A percentile compares a stretch with the other conserved stretches of the same genome.
phyloP scores from a whole-genome alignment of 495 filamentous ascomycete genomes.

The Lepidopterella palustris region DNA sequence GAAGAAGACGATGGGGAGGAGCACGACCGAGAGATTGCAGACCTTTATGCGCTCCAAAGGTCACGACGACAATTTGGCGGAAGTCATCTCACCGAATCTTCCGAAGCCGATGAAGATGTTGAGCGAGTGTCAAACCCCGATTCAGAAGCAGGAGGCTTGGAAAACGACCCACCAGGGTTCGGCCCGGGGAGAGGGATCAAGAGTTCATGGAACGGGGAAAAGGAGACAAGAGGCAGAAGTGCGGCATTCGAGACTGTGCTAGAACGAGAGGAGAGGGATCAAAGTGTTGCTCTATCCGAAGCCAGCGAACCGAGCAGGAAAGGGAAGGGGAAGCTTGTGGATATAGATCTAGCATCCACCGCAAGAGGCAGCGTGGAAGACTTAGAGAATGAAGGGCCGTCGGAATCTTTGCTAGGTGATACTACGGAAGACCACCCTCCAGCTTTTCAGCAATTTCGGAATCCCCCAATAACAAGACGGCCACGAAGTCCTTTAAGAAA shows the following conservation, averaged over 20 bases:
- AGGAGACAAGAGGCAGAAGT: slow-evolving; percentile 29
- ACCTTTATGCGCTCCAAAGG: slow-evolving; percentile 83
- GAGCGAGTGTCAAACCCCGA: slow-evolving; percentile 26
- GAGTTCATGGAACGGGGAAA: slow-evolving; percentile 52
- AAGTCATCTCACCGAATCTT: slow-evolving; percentile 70
- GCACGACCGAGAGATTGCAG: slow-evolving; percentile 83
- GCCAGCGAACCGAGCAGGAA: slow-evolving; percentile 46
- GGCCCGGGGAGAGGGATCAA: slow-evolving; percentile 49
- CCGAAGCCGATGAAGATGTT: slow-evolving; percentile 65
- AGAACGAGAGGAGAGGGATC: slow-evolving; percentile 34
- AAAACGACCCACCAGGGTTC: slow-evolving; percentile 22
- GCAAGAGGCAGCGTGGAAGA: slow-evolving; percentile 39
- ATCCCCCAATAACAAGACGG: slow-evolving; percentile 36
- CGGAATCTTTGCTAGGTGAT: slow-evolving; percentile 46
- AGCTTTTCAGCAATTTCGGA: slow-evolving; percentile 76
- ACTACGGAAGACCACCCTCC: slow-evolving; percentile 70
- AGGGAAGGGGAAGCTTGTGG: slow-evolving; percentile 68
- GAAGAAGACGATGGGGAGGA: slow-evolving; percentile 90
- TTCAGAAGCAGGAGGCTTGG: slow-evolving; percentile 26
- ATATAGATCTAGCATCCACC: slow-evolving; percentile 76
- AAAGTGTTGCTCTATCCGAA: slow-evolving; percentile 30
- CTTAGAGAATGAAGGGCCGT: slow-evolving; percentile 41
- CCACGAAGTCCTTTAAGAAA: slow-evolving; percentile 18
- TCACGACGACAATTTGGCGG: slow-evolving; percentile 83
- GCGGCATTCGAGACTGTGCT: slow-evolving; percentile 31